A percentile compares a stretch with the other conserved stretches of the same genome.
Conservation (phyloP, 2,329 filamentous ascomycete genomes). For the Aureobasidium sp. region DNA sequence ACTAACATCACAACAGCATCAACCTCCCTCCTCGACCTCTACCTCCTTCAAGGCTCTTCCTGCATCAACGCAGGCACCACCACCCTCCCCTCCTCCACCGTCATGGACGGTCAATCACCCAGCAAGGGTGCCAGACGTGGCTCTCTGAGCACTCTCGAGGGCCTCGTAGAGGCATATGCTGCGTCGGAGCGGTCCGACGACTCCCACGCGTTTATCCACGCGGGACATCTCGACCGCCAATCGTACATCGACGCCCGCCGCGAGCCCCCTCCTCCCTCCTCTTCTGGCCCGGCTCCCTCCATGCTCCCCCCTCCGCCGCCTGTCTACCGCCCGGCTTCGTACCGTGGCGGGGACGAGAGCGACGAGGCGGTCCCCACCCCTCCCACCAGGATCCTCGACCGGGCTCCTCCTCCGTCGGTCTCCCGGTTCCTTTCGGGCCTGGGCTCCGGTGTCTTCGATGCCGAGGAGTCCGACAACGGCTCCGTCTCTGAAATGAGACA, state of each 20-base stretch:
- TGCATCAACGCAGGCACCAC: conserved; percentile 3
- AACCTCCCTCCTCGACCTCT: conserved; percentile 2
- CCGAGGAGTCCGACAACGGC: neutral
- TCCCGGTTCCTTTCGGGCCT: neutral
- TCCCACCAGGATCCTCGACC: conserved; percentile 2
- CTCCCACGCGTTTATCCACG: neutral
- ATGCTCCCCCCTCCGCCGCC: neutral
- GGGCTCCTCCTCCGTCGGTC: neutral
- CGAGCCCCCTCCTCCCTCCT: neutral
- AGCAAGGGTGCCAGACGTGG: neutral
- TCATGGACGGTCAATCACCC: neutral
- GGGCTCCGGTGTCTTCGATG: neutral
- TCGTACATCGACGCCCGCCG: neutral
- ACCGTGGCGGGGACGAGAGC: neutral
- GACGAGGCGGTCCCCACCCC: neutral
- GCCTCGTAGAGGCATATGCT: conserved; percentile 2
- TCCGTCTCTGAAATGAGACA: neutral
- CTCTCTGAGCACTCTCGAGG: neutral
- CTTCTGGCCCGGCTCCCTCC: neutral
- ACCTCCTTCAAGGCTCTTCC: neutral
- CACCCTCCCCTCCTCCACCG: neutral
- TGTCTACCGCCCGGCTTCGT: neutral
- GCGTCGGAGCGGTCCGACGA: neutral
- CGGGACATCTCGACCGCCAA: neutral
- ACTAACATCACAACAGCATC: neutral